These are phyloP conservation scores for Verticillium klebahnii DNA, from an alignment of 2,329 filamentous ascomycete species.

Conservation along the genomic window DNA sequence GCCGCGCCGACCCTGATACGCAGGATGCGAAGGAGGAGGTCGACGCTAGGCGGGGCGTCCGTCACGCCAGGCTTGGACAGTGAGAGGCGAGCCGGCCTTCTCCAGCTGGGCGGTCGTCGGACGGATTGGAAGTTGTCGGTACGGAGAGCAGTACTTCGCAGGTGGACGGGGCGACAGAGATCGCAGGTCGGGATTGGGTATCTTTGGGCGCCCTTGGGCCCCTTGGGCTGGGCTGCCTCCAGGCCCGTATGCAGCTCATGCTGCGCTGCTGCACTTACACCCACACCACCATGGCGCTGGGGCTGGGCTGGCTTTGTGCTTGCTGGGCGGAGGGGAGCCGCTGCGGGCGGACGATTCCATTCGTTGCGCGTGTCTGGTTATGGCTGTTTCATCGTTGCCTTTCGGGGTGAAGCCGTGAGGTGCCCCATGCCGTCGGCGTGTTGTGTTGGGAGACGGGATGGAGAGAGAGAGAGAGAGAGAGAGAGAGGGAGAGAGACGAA, in stretches of 20 bases:
- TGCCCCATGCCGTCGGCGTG: background rate
- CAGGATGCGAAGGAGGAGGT: background rate
- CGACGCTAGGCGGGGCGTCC: background rate
- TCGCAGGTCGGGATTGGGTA: slow-evolving; percentile 2
- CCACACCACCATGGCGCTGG: background rate
- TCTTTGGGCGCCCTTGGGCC: background rate
- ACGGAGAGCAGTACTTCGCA: background rate
- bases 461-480: background rate
- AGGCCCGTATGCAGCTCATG: slow-evolving; percentile 2
- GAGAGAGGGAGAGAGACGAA: background rate
- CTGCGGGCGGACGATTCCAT: background rate
- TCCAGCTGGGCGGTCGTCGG: background rate
- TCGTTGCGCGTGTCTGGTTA: background rate
- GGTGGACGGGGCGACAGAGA: background rate
- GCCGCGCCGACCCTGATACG: background rate
- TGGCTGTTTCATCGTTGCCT: background rate
- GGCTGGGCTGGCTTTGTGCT: background rate
- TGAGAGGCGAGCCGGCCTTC: background rate
- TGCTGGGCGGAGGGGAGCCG: background rate
- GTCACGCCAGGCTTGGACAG: background rate
- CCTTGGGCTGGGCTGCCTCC: slow-evolving; percentile 2
- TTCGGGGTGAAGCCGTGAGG: background rate
- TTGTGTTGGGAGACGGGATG: background rate
- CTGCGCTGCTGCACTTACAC: slow-evolving; percentile 3
- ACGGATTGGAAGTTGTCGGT: background rate